These are phyloP conservation scores for Vitis hybrid DNA, from an alignment of 177 flowering plant species.

Conservation along the genomic window DNA sequence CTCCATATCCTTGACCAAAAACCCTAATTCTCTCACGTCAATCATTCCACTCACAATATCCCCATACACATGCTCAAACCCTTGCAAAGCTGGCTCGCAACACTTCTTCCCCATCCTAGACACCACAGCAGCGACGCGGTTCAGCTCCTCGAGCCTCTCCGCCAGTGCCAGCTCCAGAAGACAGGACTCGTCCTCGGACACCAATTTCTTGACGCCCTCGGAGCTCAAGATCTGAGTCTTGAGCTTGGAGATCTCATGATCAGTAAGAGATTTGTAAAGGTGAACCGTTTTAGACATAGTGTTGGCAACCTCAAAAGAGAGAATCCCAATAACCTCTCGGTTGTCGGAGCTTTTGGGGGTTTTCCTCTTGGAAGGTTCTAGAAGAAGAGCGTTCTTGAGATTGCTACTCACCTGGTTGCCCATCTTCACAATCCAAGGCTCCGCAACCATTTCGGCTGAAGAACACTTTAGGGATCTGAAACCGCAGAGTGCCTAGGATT, in stretches of 20 bases:
- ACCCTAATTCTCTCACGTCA: constrained; percentile 71
- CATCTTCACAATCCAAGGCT: constrained; percentile 82
- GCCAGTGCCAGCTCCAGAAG: constrained; percentile 64
- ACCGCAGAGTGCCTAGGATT: not conserved
- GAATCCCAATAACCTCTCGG: constrained; percentile 65
- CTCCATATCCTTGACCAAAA: constrained; percentile 97
- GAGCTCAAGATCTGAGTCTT: constrained; percentile 57
- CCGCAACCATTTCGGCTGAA: constrained; percentile 75
- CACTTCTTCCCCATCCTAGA: constrained; percentile 91
- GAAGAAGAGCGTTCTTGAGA: constrained; percentile 65
- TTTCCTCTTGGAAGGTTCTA: constrained; percentile 47
- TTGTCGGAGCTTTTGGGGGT: constrained; percentile 27
- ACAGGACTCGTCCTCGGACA: constrained; percentile 53
- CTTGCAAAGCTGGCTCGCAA: constrained; percentile 68
- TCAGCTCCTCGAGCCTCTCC: constrained; percentile 85
- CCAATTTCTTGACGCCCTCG: constrained; percentile 60
- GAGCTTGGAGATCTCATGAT: constrained; percentile 56
- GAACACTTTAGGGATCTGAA: not conserved
- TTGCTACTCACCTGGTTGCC: constrained; percentile 83
- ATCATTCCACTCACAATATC: constrained; percentile 69
- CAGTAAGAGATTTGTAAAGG: constrained; percentile 70
- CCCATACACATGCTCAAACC: constrained; percentile 91
- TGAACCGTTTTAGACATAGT: constrained; percentile 80
- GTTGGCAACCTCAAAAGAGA: constrained; percentile 91
- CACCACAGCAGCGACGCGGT: constrained; percentile 63